Evolutionary conservation across 2,329 filamentous ascomycete species (phyloP).

Genomic region (Fusarium sterilihyphosum): DNA sequence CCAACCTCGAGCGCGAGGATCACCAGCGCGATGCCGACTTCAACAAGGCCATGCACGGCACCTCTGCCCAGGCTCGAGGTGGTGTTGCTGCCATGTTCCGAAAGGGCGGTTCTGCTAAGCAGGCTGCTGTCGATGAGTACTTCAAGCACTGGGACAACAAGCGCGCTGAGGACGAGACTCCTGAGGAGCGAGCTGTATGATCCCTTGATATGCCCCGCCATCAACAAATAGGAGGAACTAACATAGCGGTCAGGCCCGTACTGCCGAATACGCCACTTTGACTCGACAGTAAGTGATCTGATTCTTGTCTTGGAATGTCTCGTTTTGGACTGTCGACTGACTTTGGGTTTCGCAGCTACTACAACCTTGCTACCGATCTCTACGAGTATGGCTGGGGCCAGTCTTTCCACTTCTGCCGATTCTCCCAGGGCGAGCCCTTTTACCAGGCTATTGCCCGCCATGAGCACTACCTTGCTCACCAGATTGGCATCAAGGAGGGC

Average conservation of each 20-base stretch:
- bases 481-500: conserved; percentile 84
- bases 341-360: conserved; percentile 70
- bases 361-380: conserved; percentile 94
- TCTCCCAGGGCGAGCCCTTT: conserved; percentile 87
- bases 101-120: conserved; percentile 80
- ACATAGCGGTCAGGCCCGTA: conserved; percentile 68
- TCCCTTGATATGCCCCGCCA: conserved; percentile 25
- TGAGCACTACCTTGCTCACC: conserved; percentile 95
- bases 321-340: conserved; percentile 26
- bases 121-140: conserved; percentile 88
- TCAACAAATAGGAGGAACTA: conserved; percentile 30
- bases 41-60: conserved; percentile 86
- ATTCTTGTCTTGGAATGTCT: not conserved
- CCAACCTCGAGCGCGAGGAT: conserved; percentile 80
- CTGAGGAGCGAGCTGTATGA: conserved; percentile 79
- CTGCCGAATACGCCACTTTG: conserved; percentile 89
- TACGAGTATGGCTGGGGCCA: conserved; percentile 98
- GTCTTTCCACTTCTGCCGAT: conserved; percentile 98
- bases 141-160: conserved; percentile 98
- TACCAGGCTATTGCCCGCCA: conserved; percentile 92
- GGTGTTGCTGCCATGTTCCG: conserved; percentile 85
- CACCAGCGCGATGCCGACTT: conserved; percentile 88
- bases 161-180: conserved; percentile 79
- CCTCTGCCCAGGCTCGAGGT: conserved; percentile 73
- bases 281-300: conserved; percentile 80